A percentile compares a stretch with the other conserved stretches of the same genome.
These are phyloP conservation scores for Arabidopsis arenosa DNA, from an alignment of 345 rosid species.

Conservation along the genomic window DNA sequence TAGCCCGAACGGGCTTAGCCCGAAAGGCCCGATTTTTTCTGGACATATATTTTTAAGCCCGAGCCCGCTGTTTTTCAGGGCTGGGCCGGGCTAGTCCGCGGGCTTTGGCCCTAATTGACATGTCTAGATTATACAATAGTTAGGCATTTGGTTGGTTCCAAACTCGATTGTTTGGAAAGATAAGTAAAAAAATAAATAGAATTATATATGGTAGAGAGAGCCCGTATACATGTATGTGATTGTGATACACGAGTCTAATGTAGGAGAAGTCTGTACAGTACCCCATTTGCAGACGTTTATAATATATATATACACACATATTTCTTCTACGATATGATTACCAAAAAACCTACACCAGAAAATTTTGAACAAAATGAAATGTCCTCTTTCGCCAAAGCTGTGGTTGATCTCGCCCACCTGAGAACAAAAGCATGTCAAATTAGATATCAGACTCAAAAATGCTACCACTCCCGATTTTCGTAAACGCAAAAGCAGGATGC, in stretches of 20 bases:
- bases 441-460: neutral
- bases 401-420: slow-evolving; percentile 31
- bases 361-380: slow-evolving; percentile 13
- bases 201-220: slow-evolving; percentile 23
- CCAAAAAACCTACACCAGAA: slow-evolving; percentile 33
- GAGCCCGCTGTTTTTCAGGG: no score
- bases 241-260: slow-evolving; percentile 26
- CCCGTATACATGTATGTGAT: slow-evolving; percentile 21
- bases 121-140: neutral
- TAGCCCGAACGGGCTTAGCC: no score
- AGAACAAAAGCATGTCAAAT: slow-evolving; percentile 15
- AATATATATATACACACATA: slow-evolving; percentile 27
- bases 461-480: neutral
- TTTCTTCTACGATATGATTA: slow-evolving; percentile 34
- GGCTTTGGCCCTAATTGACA: no score
- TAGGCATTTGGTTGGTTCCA: neutral
- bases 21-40: no score
- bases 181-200: slow-evolving; percentile 25
- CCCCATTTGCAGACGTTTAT: slow-evolving; percentile 25
- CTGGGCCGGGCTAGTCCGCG: no score
- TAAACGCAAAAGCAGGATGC: neutral
- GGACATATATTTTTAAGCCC: no score
- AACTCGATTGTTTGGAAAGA: neutral
- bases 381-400: neutral
- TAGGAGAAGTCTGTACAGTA: slow-evolving; percentile 33